Percentiles rank a stretch among this genome's conserved stretches.
Evolutionary conservation across 2,329 filamentous ascomycete genomes (phyloP).

Genomic region (Calonectria honghensis): DNA sequence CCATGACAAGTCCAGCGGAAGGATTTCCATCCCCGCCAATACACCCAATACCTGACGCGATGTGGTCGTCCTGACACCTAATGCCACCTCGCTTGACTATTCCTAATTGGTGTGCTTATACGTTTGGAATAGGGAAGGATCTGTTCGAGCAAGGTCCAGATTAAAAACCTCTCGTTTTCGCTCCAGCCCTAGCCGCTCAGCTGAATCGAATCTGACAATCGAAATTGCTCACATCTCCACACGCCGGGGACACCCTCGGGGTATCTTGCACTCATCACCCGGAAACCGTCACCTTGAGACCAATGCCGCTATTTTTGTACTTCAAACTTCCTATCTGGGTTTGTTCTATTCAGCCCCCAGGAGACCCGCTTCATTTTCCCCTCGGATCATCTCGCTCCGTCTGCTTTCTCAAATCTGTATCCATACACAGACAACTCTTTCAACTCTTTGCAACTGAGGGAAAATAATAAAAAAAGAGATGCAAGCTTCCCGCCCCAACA

Average conservation of each 20-base stretch:
- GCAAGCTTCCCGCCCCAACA: conserved; percentile 28
- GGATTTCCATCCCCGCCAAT: conserved; percentile 18
- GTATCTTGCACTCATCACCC: not conserved
- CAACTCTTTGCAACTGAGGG: conserved; percentile 17
- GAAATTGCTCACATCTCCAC: not conserved
- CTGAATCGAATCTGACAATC: not conserved
- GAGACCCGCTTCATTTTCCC: conserved; percentile 1
- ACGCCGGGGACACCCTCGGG: not conserved
- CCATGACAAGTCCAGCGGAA: not conserved
- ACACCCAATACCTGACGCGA: not conserved
- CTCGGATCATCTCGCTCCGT: not conserved
- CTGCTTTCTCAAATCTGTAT: conserved; percentile 14
- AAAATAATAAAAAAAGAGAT: conserved; percentile 10
- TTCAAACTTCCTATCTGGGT: conserved; percentile 20
- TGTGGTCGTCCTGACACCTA: not conserved
- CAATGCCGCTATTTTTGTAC: not conserved
- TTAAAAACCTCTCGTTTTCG: not conserved
- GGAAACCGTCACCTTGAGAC: not conserved
- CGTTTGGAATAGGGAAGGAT: not conserved
- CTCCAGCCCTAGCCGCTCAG: conserved; percentile 2
- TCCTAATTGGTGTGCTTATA: not conserved
- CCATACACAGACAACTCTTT: conserved; percentile 20
- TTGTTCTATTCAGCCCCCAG: conserved; percentile 16
- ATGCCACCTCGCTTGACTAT: not conserved
- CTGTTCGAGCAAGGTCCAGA: not conserved